Evolutionary conservation across 2,329 filamentous ascomycete species (phyloP).

Genomic region (Trichoderma pleuroti): DNA sequence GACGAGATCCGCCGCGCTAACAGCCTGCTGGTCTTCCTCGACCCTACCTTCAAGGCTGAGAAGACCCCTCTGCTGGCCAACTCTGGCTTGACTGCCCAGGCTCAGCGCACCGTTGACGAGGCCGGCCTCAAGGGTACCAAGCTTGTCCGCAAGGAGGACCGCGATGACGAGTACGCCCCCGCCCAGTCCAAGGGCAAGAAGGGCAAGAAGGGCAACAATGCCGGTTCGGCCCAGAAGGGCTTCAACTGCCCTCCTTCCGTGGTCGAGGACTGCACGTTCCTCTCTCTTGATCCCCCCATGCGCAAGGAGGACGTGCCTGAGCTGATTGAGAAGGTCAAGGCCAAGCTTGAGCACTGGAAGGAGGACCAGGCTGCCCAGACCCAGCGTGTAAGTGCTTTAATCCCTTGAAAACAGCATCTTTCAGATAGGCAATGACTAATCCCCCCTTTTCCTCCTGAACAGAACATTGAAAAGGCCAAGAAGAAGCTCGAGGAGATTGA

Average conservation of each 20-base stretch:
- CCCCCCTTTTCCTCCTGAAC: not conserved
- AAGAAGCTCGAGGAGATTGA: constrained; percentile 92
- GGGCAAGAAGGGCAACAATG: constrained; percentile 58
- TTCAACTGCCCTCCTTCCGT: constrained; percentile 89
- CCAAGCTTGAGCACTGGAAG: constrained; percentile 90
- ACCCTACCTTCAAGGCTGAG: constrained; percentile 67
- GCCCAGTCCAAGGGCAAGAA: constrained; percentile 84
- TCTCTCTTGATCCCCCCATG: constrained; percentile 86
- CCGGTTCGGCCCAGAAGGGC: constrained; percentile 48
- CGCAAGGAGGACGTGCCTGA: constrained; percentile 75
- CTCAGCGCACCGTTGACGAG: constrained; percentile 79
- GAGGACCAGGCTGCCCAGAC: constrained; percentile 85
- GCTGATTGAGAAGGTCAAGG: constrained; percentile 83
- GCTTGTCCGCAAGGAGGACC: constrained; percentile 80
- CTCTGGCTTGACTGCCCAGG: constrained; percentile 73
- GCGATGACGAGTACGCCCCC: constrained; percentile 80
- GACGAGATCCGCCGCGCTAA: constrained; percentile 90
- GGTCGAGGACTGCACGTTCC: constrained; percentile 81
- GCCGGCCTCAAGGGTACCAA: constrained; percentile 80
- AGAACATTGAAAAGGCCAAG: constrained; percentile 97
- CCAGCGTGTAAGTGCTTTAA: constrained; percentile 64
- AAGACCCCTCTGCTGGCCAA: constrained; percentile 62
- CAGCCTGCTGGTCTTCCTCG: constrained; percentile 85
- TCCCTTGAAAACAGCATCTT: not conserved
- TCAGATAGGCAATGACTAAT: not conserved